These are phyloP conservation scores for Penicillium psychrosexuale DNA, from an alignment of 2,329 filamentous ascomycete genomes.

Conservation along the genomic window DNA sequence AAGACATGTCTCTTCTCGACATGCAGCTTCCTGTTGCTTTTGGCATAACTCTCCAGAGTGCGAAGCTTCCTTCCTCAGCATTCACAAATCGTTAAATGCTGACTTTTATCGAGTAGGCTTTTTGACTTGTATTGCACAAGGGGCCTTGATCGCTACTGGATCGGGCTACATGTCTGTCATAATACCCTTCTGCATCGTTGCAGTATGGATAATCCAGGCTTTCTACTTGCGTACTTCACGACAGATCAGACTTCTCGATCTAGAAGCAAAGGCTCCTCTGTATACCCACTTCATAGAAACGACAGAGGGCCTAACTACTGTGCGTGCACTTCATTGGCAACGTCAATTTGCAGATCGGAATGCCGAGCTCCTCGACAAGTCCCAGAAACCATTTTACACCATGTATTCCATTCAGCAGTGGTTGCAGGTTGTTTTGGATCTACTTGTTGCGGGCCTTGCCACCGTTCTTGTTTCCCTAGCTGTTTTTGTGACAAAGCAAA, in stretches of 20 bases:
- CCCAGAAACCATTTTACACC: constrained; percentile 1
- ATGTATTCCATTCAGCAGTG: neutral
- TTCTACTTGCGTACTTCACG: constrained; percentile 49
- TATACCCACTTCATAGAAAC: constrained; percentile 54
- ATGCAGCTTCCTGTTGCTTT: constrained; percentile 40
- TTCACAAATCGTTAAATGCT: constrained; percentile 9
- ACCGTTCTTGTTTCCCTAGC: neutral
- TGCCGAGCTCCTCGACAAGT: constrained; percentile 11
- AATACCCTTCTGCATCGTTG: constrained; percentile 38
- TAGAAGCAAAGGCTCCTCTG: constrained; percentile 52
- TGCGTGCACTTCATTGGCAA: constrained; percentile 52
- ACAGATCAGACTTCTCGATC: constrained; percentile 51
- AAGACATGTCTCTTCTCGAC: constrained; percentile 48
- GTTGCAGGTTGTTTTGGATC: neutral
- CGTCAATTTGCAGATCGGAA: constrained; percentile 39
- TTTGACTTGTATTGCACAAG: neutral
- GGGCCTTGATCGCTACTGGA: constrained; percentile 36
- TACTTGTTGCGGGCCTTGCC: neutral
- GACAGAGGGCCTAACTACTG: constrained; percentile 47
- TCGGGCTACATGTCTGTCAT: constrained; percentile 41
- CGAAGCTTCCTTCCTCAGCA: constrained; percentile 8
- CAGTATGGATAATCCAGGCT: constrained; percentile 44
- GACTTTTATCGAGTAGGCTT: neutral
- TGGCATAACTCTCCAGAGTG: constrained; percentile 25
- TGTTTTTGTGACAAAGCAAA: neutral